Evolutionary conservation across 1,284 basidiomycete genomes (phyloP), one percentile per base, ranked within the genome.

Genomic region (Trametes polyzona): DNA sequence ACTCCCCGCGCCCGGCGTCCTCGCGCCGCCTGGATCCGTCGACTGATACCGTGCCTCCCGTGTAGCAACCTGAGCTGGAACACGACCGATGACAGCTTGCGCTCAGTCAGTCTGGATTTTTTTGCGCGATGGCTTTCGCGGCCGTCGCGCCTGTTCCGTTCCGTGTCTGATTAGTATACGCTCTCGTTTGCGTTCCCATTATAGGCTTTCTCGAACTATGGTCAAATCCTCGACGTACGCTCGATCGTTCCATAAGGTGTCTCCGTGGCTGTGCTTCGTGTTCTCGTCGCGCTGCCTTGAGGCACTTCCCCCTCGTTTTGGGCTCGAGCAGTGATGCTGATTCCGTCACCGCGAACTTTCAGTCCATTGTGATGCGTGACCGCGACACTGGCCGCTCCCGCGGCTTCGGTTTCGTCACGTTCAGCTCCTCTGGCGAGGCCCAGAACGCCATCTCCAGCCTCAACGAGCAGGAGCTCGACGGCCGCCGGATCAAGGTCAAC

Each of bases 361-460:
- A 95, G 92, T 91, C 90, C 69, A 93, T 95, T 76, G 95, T 97
- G 78, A 96, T 96, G 95, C 92, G 94, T 80, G 95, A 97, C 80
- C 93, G 95, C 71, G 95, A 96, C 73, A 96, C 95, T 63, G 92
- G 93, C 66, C 93, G 95, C 72, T 96, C 95, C 67, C 93, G 95
- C 71, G 93, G 95, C 72, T 98, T 98, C 75, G 95, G 95, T 62
- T 97, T 97, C 76, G 95, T 98, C 67, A 95, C 93, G 62, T 95
- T 82, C 77, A 76, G 77, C 68, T 73, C 69, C 35, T 27, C 67
- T 8, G 61, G 72, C 27, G 93, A 97, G 76, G 95, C 95, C 54
- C 80, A 91, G 47, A 80, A 80, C 59, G 95, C 95, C 54, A 96
- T 97, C 72, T 65, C 65, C 56, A 78, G 76, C 44, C 81, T 97